Percentiles rank a stretch among this genome's conserved stretches.
These are phyloP conservation scores for Phytophthora pinifolia DNA, from an alignment of 352 stramenopile species.

Conservation along the genomic window DNA sequence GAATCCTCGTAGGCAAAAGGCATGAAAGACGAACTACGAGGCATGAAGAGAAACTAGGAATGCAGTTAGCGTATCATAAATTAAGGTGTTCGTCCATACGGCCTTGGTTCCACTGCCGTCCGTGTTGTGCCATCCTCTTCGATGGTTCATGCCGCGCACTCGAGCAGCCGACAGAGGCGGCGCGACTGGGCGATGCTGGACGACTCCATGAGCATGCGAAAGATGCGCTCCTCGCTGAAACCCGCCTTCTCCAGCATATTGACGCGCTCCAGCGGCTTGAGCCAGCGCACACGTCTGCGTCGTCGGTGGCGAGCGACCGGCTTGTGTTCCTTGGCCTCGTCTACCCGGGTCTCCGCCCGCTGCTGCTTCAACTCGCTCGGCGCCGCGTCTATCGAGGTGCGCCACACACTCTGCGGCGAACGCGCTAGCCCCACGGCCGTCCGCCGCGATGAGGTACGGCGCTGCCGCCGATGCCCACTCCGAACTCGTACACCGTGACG, in stretches of 20 bases:
- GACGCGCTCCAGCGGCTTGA: constrained; percentile 63
- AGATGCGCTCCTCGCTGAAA: constrained; percentile 59
- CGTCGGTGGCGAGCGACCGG: neutral
- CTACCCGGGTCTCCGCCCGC: neutral
- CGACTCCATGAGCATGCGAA: constrained; percentile 62
- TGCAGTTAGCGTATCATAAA: constrained; percentile 5
- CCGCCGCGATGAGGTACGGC: constrained; percentile 45
- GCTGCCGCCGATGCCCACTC: constrained; percentile 44
- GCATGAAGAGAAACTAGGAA: no score
- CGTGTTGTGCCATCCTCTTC: no score
- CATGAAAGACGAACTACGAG: no score
- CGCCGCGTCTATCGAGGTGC: constrained; percentile 29
- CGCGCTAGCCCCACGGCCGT: constrained; percentile 40
- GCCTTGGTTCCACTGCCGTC: no score
- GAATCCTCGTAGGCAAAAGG: no score
- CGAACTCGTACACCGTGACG: constrained; percentile 61
- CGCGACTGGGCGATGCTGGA: constrained; percentile 44
- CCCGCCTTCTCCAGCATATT: constrained; percentile 59
- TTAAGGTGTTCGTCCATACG: constrained; percentile 2
- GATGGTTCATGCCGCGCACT: constrained; percentile 4
- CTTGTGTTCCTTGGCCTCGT: neutral
- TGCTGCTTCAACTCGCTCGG: neutral
- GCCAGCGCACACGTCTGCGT: constrained; percentile 43
- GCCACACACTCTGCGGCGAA: constrained; percentile 21
- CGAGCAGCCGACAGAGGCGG: constrained; percentile 5